Evolutionary conservation across 2,329 filamentous ascomycete species (phyloP), one percentile per base, ranked within the genome.

Genomic region (Pseudogymnoascus sp.): DNA sequence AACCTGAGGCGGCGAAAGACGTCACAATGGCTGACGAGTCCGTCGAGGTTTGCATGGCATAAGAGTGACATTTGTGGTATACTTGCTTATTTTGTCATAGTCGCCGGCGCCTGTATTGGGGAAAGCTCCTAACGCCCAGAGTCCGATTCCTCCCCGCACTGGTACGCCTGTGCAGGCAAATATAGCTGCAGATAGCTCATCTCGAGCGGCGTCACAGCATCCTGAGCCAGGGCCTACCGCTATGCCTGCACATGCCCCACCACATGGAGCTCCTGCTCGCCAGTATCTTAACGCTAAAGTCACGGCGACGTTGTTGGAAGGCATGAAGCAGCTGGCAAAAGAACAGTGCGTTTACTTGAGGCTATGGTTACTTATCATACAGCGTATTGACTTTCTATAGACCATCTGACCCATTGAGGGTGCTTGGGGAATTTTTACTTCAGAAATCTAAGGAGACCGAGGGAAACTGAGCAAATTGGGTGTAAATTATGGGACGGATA

Each of bases 241-340:
- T n/a, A 81, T 87, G 73, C 86, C 86, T 1, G 75, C 80, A 11
- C 82, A 87, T 70, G 81, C 85, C 13, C 80, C 83, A 1, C 75
- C 81, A 1, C 86, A 90, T 70, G 88, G 88, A 56, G 88, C 88
- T 21, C 85, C 86, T 0, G 85, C 85, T 4, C 82, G 89, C 50
- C 82, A 84, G 69, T 92, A 91, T 72, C 75, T 92, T 68, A 91
- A 91, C 71, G 80, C 81, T 59, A 89, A 86, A 69, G 82, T 92
- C 42, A 89, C 87, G 0, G 83, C 83, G 0, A 81, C 83, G 26
- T 71, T 92, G 64, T 76, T 91, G 40, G 88, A 91, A 70, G 89
- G 88, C 24, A 89, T 92, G 86, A 91, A 91, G 76, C 75, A 81
- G 62, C 73, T 92, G 65, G 87, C 86, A 4, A 86, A 83, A 68